phyloP scores from a whole-genome alignment of 2,329 filamentous ascomycete genomes.

The Aspergillus phoenicis region DNA sequence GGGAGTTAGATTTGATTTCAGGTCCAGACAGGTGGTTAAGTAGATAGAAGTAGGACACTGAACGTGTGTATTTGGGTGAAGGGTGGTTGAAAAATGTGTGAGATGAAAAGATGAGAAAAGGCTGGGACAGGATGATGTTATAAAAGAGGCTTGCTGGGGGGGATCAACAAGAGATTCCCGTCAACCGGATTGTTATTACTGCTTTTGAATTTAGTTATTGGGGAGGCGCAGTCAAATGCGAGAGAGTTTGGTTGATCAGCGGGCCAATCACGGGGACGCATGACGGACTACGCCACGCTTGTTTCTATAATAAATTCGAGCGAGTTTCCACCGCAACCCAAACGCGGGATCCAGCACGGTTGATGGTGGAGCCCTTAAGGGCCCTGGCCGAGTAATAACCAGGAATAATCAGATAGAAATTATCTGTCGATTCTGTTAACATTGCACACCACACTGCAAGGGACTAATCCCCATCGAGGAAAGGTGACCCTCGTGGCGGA shows the following conservation, averaged over 20 bases:
- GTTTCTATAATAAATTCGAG: conserved; percentile 26
- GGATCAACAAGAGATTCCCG: conserved; percentile 14
- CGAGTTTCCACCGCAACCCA: conserved; percentile 19
- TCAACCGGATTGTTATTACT: neutral
- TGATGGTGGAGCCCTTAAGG: neutral
- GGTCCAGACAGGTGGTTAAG: neutral
- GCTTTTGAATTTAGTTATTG: neutral
- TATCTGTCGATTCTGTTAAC: neutral
- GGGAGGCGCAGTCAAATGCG: conserved; percentile 12
- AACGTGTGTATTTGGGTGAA: neutral
- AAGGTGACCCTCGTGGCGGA: conserved; percentile 16
- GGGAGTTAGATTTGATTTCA: neutral
- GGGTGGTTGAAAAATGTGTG: conserved; percentile 7
- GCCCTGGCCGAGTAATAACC: neutral
- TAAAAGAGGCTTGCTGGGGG: conserved; percentile 9
- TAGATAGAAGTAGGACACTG: neutral
- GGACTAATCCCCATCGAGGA: neutral
- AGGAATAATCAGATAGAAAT: neutral
- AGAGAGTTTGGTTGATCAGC: neutral
- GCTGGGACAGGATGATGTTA: conserved; percentile 11
- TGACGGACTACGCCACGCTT: conserved; percentile 28
- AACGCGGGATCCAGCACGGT: neutral
- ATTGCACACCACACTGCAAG: neutral
- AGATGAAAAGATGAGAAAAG: conserved; percentile 6
- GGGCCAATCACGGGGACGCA: conserved; percentile 19